A percentile compares a stretch with the other conserved stretches of the same genome.
Evolutionary conservation across 2,329 filamentous ascomycete genomes (phyloP).

Genomic region (Fusarium agapanthi): DNA sequence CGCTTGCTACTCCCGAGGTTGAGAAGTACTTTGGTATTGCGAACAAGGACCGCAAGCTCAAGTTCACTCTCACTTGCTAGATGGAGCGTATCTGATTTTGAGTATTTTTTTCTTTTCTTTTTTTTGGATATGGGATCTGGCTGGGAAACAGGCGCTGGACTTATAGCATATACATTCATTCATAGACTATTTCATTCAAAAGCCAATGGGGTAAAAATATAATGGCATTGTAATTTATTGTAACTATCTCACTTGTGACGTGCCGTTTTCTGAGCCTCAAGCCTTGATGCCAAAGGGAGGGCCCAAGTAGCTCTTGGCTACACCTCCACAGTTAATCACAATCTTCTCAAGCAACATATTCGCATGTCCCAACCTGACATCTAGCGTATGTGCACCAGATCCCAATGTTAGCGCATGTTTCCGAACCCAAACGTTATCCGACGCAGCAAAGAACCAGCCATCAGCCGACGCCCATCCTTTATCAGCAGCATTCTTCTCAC

Average conservation of each 20-base stretch:
- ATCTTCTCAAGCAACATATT: slow-evolving; percentile 37
- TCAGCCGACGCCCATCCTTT: slow-evolving; percentile 27
- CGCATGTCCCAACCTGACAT: slow-evolving; percentile 3
- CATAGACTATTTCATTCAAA: not conserved
- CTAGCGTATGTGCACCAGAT: not conserved
- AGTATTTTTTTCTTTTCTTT: too few species aligned
- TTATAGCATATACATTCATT: not conserved
- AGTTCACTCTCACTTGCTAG: slow-evolving; percentile 36
- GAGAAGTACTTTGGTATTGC: slow-evolving; percentile 40
- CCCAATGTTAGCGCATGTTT: not conserved
- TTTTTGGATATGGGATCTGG: not conserved
- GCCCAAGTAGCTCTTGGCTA: slow-evolving; percentile 24
- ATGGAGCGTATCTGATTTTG: not conserved
- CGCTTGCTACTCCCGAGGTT: slow-evolving; percentile 27
- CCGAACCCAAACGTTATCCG: slow-evolving; percentile 22
- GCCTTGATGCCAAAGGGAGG: slow-evolving; percentile 5
- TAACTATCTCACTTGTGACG: rapidly evolving
- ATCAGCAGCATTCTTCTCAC: slow-evolving; percentile 24
- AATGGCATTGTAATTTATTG: not conserved
- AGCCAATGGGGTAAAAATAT: not conserved
- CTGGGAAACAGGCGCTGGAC: not conserved
- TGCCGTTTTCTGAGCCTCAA: rapidly evolving
- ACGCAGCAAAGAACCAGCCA: slow-evolving; percentile 34
- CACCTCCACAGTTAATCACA: slow-evolving; percentile 20
- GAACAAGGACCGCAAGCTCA: slow-evolving; percentile 35